Percentiles rank a stretch among this genome's conserved stretches.
Conservation (phyloP, 2,329 filamentous ascomycete genomes). For the Metarhizium guizhouense region DNA sequence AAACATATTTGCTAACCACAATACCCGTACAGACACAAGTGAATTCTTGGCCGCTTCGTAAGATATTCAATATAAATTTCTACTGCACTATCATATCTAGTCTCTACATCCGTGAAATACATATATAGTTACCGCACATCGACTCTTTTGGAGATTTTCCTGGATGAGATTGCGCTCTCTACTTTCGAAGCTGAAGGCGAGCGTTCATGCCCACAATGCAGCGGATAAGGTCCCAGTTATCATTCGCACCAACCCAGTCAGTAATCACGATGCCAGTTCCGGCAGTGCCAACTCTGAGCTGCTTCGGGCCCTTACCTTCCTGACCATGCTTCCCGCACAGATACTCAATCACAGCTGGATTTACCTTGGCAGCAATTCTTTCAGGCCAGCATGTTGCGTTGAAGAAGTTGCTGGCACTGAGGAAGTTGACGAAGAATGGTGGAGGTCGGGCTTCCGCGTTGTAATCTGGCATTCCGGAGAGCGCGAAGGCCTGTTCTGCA, state of each 20-base stretch:
- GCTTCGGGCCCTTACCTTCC: conserved; percentile 37
- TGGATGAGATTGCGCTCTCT: conserved; percentile 5
- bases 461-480: conserved; percentile 26
- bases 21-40: not conserved
- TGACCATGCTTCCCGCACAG: conserved; percentile 49
- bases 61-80: not conserved
- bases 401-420: conserved; percentile 92
- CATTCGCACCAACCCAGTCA: conserved; percentile 82
- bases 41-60: not conserved
- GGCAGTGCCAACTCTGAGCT: conserved; percentile 55
- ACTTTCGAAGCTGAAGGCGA: conserved; percentile 43
- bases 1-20: not conserved
- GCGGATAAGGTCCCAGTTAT: conserved; percentile 83
- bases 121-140: not conserved
- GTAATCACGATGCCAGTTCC: conserved; percentile 82
- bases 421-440: conserved; percentile 83
- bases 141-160: not conserved
- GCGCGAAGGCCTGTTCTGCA: conserved; percentile 38
- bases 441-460: conserved; percentile 23
- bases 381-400: conserved; percentile 88
- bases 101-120: not conserved
- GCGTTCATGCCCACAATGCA: conserved; percentile 90
- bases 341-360: conserved; percentile 63
- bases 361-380: conserved; percentile 77
- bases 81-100: not conserved